Conservation (phyloP, 352 stramenopile genomes). For the Globisporangium cystogenes region DNA sequence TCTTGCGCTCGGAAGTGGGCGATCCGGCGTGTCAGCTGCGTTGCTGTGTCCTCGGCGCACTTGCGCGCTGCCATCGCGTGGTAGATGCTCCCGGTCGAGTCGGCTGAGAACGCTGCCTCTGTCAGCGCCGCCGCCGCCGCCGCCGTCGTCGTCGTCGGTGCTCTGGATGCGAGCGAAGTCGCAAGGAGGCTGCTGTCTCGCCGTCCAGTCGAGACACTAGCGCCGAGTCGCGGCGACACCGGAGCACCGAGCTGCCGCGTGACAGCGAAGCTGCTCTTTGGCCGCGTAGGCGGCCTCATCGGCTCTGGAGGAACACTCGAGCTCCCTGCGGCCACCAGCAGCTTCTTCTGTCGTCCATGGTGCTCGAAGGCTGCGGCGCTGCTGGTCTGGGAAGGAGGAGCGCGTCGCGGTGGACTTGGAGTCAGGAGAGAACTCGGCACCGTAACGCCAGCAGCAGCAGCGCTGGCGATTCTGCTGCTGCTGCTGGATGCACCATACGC, state of each 20-base stretch:
- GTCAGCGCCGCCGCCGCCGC: too few species aligned
- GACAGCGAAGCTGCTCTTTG: conserved; percentile 6
- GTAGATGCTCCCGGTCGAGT: conserved; percentile 28
- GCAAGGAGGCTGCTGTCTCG: not conserved
- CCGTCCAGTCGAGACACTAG: not conserved
- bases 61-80: conserved; percentile 41
- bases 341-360: not conserved
- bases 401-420: not conserved
- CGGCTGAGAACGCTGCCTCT: not conserved
- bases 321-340: not conserved
- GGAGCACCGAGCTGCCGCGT: not conserved
- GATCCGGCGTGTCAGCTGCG: conserved; percentile 42
- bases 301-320: not conserved
- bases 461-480: conserved; percentile 6
- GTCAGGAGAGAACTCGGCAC: not conserved
- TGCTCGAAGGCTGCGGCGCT: not conserved
- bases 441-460: not conserved
- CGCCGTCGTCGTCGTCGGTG: too few species aligned
- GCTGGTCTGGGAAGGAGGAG: not conserved
- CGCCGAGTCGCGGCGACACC: not conserved
- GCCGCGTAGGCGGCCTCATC: not conserved
- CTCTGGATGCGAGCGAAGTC: too few species aligned
- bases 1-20: conserved; percentile 48
- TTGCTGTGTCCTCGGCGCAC: conserved; percentile 38
- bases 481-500: not conserved